A percentile compares a stretch with the other conserved stretches of the same genome.
phyloP scores from a whole-genome alignment of 192 early-diverging fungal species.

The Spinellus fusiger region DNA sequence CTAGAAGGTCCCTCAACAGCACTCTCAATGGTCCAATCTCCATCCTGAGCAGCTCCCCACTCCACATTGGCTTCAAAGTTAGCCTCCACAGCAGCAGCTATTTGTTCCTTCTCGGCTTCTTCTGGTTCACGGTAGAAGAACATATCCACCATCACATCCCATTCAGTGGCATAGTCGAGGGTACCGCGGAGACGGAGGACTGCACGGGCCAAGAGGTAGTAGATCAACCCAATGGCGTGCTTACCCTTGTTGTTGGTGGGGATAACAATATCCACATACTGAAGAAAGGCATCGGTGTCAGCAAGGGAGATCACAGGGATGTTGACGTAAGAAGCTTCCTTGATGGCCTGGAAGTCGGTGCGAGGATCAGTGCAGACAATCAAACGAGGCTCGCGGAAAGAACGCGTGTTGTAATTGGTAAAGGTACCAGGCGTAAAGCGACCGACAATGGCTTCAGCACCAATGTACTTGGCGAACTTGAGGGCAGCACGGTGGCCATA shows the following conservation, averaged over 20 bases:
- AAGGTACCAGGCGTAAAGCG: slow-evolving; percentile 99
- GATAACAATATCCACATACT: slow-evolving; percentile 95
- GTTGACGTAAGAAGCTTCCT: slow-evolving; percentile 99
- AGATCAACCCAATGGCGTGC: slow-evolving; percentile 95
- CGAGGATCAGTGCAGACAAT: slow-evolving; percentile 96
- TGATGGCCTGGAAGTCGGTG: slow-evolving; percentile 97
- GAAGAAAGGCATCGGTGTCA: slow-evolving; percentile 94
- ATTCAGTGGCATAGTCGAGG: slow-evolving; percentile 74
- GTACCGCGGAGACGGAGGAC: slow-evolving; percentile 94
- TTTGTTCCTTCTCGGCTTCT: slow-evolving; percentile 88
- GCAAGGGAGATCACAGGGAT: slow-evolving; percentile 98
- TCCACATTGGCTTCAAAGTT: slow-evolving; percentile 17
- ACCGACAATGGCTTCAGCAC: slow-evolving; percentile 96
- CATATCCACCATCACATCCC: slow-evolving; percentile 99
- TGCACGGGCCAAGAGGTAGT: slow-evolving; percentile 96
- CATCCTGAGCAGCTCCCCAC: slow-evolving; percentile 28
- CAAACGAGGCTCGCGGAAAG: slow-evolving; percentile 98
- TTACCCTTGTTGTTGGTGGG: slow-evolving; percentile 99
- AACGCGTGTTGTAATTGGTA: slow-evolving; percentile 99
- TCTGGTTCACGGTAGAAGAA: slow-evolving; percentile 99
- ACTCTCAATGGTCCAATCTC: slow-evolving; percentile 63
- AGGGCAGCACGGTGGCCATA: slow-evolving; percentile 97
- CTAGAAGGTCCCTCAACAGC: slow-evolving; percentile 33
- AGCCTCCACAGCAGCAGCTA: slow-evolving; percentile 45
- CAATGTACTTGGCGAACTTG: slow-evolving; percentile 97